A percentile compares a stretch with the other conserved stretches of the same genome.
phyloP scores from a whole-genome alignment of 148 eudicot species.

The Amaranthus palmeri region DNA sequence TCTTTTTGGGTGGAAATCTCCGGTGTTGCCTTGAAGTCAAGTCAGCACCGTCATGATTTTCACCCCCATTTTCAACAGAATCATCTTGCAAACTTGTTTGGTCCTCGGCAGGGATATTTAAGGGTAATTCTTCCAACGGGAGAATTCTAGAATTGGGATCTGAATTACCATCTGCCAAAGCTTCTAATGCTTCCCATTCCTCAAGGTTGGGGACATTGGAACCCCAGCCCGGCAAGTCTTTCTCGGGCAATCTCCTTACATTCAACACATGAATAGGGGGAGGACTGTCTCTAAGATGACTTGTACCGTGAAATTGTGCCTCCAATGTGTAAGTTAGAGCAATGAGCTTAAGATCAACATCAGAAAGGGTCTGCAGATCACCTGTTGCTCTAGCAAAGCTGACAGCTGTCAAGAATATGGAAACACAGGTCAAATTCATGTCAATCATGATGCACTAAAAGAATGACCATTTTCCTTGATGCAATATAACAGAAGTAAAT shows the following conservation, averaged over 20 bases:
- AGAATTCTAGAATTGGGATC: slow-evolving; percentile 57
- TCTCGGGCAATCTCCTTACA: slow-evolving; percentile 83
- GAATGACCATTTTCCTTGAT: too few species aligned
- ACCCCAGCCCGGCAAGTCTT: slow-evolving; percentile 97
- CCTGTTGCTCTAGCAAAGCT: slow-evolving; percentile 92
- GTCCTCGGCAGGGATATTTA: slow-evolving; percentile 46
- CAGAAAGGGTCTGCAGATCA: slow-evolving; percentile 93
- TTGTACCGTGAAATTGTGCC: slow-evolving; percentile 76
- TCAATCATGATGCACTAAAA: background rate
- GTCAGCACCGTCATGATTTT: slow-evolving; percentile 38
- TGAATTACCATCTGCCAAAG: slow-evolving; percentile 31
- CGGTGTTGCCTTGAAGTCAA: slow-evolving; percentile 31
- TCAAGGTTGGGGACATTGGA: slow-evolving; percentile 81
- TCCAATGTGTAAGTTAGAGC: slow-evolving; percentile 91
- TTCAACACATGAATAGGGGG: slow-evolving; percentile 75
- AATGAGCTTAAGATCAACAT: slow-evolving; percentile 93
- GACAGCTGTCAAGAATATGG: slow-evolving; percentile 45
- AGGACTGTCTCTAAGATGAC: slow-evolving; percentile 74
- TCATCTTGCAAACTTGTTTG: slow-evolving; percentile 34
- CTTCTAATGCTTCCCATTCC: slow-evolving; percentile 93
- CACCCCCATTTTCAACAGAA: slow-evolving; percentile 41
- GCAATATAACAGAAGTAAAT: too few species aligned
- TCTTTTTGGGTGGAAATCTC: slow-evolving; percentile 52
- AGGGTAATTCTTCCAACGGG: slow-evolving; percentile 61
- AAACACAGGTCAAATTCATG: background rate